Evolutionary conservation across 331 rosid genomes (phyloP), one percentile per base, ranked within the genome.

Genomic region (Acacia concinna): DNA sequence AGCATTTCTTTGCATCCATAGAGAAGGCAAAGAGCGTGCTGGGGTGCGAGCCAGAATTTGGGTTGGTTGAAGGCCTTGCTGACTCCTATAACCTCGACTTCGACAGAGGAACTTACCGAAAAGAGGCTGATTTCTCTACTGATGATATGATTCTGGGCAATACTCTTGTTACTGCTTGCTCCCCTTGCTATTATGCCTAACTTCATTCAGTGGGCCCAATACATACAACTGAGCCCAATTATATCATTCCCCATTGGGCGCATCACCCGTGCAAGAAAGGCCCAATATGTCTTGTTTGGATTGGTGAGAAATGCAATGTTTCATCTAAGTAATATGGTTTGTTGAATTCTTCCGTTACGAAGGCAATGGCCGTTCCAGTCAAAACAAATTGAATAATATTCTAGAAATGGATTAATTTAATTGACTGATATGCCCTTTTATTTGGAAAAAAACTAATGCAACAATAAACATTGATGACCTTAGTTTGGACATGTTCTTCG

Each of bases 121-220:
- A 95, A 86, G 97, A 76, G 75, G 90, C 99, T 68, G 97, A 95
- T 87, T 95, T 93, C 79, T 80, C 88, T 47, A 93, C 99, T 7
- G 99, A 95, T 88, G 99, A 95, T 87, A 84, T 93, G 6, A 95
- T 95, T 76, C 94, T 95, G 40, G 97, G 97, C 78, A 95, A 93
- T 90, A 85, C 82, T 67, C 88, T 95, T 73, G 93, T 93, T 68
- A 52, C 70, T 70, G 89, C 81, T 30, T 86, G 79, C 77, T 62
- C 14, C 6, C 35, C 47, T 32, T 31, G 40, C 32, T 78, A 3
- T 12, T 56, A n/a, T n/a, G n/a, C n/a, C n/a, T n/a, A n/a, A n/a
- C n/a, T n/a, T n/a, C n/a, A n/a, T n/a, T n/a, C n/a, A n/a, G n/a
- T n/a, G 66, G 35, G 20, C 2, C 66, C n/a, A 2, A 4, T 1